Conservation (phyloP, 2,329 filamentous ascomycete genomes). For the Aspergillus sp. region DNA sequence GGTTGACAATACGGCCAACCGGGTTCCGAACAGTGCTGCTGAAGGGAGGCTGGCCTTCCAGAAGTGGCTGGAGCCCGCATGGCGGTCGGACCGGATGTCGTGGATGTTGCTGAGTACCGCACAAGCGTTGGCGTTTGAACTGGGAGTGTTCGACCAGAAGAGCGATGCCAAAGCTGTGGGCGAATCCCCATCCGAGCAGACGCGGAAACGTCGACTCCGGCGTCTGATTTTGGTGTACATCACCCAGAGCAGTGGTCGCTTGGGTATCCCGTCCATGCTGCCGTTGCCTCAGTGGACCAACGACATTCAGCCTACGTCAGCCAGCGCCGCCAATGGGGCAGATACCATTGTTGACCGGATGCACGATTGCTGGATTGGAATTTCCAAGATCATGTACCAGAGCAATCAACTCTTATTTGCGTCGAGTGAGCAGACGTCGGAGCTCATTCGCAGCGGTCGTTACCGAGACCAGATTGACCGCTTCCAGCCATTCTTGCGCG, state of each 20-base stretch:
- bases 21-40: constrained; percentile 60
- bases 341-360: constrained; percentile 56
- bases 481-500: constrained; percentile 73
- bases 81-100: constrained; percentile 92
- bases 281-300: constrained; percentile 55
- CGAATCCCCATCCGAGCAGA: constrained; percentile 60
- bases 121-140: constrained; percentile 85
- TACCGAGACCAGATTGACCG: constrained; percentile 80
- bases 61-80: constrained; percentile 94
- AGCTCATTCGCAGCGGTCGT: constrained; percentile 80
- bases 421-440: constrained; percentile 82
- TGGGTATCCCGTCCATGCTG: constrained; percentile 93
- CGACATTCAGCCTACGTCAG: constrained; percentile 37
- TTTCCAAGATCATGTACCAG: constrained; percentile 88
- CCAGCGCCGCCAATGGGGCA: constrained; percentile 30
- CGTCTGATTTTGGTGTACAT: constrained; percentile 86
- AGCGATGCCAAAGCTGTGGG: constrained; percentile 66
- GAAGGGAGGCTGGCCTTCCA: constrained; percentile 80
- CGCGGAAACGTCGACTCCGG: constrained; percentile 80
- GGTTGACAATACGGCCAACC: constrained; percentile 42
- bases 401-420: constrained; percentile 87
- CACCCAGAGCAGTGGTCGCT: constrained; percentile 86
- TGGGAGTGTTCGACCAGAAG: constrained; percentile 92
- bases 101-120: constrained; percentile 96
- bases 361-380: constrained; percentile 86